Percentiles rank a stretch among this genome's conserved stretches.
phyloP scores from a whole-genome alignment of 306 rosid species.

The Inga laurina region DNA sequence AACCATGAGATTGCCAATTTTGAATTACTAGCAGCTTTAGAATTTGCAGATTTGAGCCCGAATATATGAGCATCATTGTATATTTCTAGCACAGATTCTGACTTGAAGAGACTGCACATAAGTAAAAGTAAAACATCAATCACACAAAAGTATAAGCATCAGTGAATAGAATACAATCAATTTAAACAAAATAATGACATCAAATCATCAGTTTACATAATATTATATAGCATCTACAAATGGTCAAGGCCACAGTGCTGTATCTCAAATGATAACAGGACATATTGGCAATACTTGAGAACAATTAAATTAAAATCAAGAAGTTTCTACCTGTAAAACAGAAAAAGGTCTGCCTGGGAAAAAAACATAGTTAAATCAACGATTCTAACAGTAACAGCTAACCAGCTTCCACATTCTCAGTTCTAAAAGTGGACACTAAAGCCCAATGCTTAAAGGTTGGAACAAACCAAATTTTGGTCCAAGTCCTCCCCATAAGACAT shows the following conservation, averaged over 20 bases:
- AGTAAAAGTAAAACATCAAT: slow-evolving; percentile 34
- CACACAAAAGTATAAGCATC: slow-evolving; percentile 30
- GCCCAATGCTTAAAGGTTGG: not conserved
- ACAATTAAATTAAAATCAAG: not conserved
- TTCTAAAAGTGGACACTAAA: not conserved
- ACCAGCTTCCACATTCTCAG: not conserved
- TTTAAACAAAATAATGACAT: slow-evolving; percentile 25
- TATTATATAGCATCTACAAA: slow-evolving; percentile 4
- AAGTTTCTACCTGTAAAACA: not conserved
- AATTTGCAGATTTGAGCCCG: slow-evolving; percentile 73
- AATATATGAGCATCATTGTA: slow-evolving; percentile 77
- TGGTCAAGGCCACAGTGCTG: not conserved
- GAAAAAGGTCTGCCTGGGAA: not conserved
- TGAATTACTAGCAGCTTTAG: slow-evolving; percentile 69
- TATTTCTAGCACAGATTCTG: slow-evolving; percentile 79
- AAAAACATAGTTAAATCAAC: not conserved
- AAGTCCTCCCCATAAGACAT: not conserved
- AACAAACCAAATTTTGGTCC: not conserved
- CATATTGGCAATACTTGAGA: slow-evolving; percentile 1
- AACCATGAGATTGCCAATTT: slow-evolving; percentile 88
- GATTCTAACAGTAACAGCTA: not conserved
- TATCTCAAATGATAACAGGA: slow-evolving; percentile 20
- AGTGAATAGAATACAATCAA: slow-evolving; percentile 13
- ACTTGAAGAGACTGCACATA: slow-evolving; percentile 66
- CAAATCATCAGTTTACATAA: slow-evolving; percentile 7